A percentile compares a stretch with the other conserved stretches of the same genome.
Evolutionary conservation across 257 asterid species (phyloP).

Genomic region (Rauvolfia tetraphylla): DNA sequence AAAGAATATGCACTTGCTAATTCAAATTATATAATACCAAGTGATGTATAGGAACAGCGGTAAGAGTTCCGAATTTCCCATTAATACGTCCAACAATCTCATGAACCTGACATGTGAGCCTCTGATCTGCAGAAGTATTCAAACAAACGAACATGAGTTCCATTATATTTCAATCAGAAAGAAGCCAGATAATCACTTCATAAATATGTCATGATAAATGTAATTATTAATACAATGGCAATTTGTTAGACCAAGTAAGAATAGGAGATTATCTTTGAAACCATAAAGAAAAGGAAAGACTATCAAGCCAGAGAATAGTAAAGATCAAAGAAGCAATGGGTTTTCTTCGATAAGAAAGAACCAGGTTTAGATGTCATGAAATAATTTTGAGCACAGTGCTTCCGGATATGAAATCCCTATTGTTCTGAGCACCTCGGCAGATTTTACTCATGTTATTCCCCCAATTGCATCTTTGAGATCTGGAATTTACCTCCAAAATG

Average conservation of each 20-base stretch:
- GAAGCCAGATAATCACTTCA: not conserved
- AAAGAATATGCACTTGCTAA: not conserved
- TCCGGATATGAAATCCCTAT: not conserved
- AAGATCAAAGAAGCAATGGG: too few species aligned
- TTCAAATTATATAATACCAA: slow-evolving; percentile 51
- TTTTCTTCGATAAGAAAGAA: too few species aligned
- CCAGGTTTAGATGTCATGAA: too few species aligned
- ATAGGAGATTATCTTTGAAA: not conserved
- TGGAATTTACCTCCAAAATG: not conserved
- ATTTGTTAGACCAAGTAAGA: not conserved
- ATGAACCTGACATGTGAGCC: slow-evolving; percentile 95
- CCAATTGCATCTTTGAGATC: not conserved
- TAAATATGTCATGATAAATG: not conserved
- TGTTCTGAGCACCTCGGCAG: not conserved
- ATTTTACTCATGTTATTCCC: not conserved
- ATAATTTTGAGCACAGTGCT: not conserved
- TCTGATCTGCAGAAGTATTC: slow-evolving; percentile 54
- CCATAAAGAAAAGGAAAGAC: not conserved
- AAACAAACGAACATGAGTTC: not conserved
- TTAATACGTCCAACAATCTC: slow-evolving; percentile 98
- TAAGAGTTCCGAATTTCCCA: slow-evolving; percentile 87
- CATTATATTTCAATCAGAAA: not conserved
- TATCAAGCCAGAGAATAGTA: not conserved
- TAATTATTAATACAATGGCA: not conserved
- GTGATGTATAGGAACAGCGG: slow-evolving; percentile 95